Evolutionary conservation across 106 monocot species (phyloP), one percentile per base, ranked within the genome.

Genomic region (Dioscorea zingiberensis): DNA sequence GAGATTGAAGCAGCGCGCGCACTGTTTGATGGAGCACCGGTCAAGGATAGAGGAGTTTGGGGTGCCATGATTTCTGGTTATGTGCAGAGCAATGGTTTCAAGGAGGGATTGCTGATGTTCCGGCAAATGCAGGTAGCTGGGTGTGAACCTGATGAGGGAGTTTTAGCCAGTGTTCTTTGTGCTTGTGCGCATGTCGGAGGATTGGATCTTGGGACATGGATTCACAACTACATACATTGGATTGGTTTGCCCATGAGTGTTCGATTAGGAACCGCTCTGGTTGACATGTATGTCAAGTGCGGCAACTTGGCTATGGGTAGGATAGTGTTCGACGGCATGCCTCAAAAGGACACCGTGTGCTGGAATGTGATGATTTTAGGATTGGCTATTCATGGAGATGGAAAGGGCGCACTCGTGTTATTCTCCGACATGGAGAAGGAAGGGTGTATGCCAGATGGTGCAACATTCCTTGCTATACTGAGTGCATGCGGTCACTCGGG

Each of bases 351-450:
- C 45, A 62, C n/a, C 3, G 27, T 82, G 9, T 66, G 73, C 22
- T 86, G 82, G 78, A 86, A 82, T 23, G 76, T 65, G 18, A 86
- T 86, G 78, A 78, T 86, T 48, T 24, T 62, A 30, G 86, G 73
- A n/a, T 64, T 73, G 10, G 86, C 76, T 2, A 66, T 75, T 57
- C 74, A 76, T 59, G 86, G 82, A 13, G 66, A 86, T 48, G 82
- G 76, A 14, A 54, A 47, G 0, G 54, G 62, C 24, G 81, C 86
- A 7, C 28, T 76, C 1, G 48, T 73, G 13, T 45, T 86, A 19
- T 79, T 79, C 25, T 1, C 21, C 48, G 30, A 15, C 17, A 79
- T 86, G 79, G 21, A 59, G 48, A 65, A 13, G 25, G 66, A 58
- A 63, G 82, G 79, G 54, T 48, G 69, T 29, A 53, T 19, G n/a